Percentiles rank a stretch among this genome's conserved stretches.
These are phyloP conservation scores for Phytophthora ramorum DNA, from an alignment of 352 stramenopile genomes.

Conservation along the genomic window DNA sequence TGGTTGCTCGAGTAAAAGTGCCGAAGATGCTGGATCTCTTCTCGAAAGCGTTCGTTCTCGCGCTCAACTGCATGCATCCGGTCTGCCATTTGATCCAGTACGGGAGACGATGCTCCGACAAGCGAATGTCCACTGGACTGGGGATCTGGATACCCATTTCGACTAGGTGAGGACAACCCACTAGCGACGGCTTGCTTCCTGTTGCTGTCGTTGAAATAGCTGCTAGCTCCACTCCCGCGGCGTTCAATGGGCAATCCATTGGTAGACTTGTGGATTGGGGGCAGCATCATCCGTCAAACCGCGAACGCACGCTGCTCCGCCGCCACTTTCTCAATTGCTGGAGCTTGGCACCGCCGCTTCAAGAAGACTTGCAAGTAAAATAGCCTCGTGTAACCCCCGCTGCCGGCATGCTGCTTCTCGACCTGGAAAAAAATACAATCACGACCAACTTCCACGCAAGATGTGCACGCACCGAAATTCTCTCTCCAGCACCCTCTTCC, in stretches of 20 bases:
- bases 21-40: constrained; percentile 63
- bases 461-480: constrained; percentile 10
- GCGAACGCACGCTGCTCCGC: constrained; percentile 4
- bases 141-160: constrained; percentile 6
- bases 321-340: not conserved
- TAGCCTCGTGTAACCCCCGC: constrained; percentile 25
- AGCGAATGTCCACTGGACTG: constrained; percentile 1
- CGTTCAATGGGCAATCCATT: constrained; percentile 22
- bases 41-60: constrained; percentile 64
- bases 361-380: constrained; percentile 19
- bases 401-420: not conserved
- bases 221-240: constrained; percentile 11
- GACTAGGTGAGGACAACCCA: constrained; percentile 15
- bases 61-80: constrained; percentile 55
- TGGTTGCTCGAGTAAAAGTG: constrained; percentile 65
- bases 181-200: constrained; percentile 19
- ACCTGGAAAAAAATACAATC: constrained; percentile 13
- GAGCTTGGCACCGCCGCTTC: constrained; percentile 4
- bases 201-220: constrained; percentile 16
- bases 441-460: constrained; percentile 6
- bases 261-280: constrained; percentile 55
- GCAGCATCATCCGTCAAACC: constrained; percentile 43
- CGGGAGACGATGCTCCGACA: not conserved
- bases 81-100: constrained; percentile 19
- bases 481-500: constrained; percentile 38